Evolutionary conservation across 805 yeast genomes (phyloP), one percentile per base, ranked within the genome.

Genomic region (Wickerhamomyces rabaulensis): DNA sequence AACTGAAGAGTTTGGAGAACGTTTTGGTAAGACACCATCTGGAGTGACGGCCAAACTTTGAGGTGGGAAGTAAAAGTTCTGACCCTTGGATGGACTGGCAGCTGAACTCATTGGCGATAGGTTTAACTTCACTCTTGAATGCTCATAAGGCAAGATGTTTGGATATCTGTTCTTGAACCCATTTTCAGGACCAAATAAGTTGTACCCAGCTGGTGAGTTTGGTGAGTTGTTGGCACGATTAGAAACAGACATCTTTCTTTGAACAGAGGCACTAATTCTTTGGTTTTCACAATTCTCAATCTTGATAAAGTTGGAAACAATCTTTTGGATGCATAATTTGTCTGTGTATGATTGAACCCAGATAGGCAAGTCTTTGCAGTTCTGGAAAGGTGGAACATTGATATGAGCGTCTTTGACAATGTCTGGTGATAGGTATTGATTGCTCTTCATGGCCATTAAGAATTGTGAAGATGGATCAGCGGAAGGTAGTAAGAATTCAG

Each of bases 141-240:
- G 61, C 55, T 84, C 91, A 64, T 77, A 88, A 4, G 94, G 87
- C 54, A 84, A 79, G 38, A 88, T 84, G 59, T 88, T 91, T 55
- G 83, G 81, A 68, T 88, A 88, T 48, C 96, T 66, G 63, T 88
- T 87, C 58, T 87, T 87, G 51, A 74, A 67, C 19, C 91, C 88
- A 33, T 78, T 74, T 62, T 87, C 94, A 31, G 86, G 79, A 3
- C 92, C 61, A 21, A 49, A 46, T 6, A 44, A 23, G 21, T 44
- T 46, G 39, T 43, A 43, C 6, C 52, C 53, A 6, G 41, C 48
- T 15, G 39, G 35, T 26, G 47, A 42, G 40, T 21, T 51, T 33
- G 49, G 51, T 3, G 53, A 47, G n/a, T 41, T 13, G 33, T 33
- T 39, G 9, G 37, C 39, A 4, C 35, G 26, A 16, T 44, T 36